phyloP scores from a whole-genome alignment of 805 yeast genomes.

The Spencermartinsiella europaea region DNA sequence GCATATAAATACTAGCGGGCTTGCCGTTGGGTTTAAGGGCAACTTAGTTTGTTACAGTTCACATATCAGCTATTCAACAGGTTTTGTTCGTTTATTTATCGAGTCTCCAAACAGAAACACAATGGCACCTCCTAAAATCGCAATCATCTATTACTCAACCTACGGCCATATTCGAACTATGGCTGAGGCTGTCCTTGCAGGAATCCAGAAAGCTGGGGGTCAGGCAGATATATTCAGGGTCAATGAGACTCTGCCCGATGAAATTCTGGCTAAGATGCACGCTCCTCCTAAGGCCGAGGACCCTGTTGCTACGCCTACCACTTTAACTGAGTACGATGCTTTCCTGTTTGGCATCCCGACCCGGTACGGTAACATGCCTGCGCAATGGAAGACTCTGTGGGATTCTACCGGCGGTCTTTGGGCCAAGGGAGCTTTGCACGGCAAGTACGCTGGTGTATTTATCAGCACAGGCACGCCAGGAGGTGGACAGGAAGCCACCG shows the following conservation, averaged over 20 bases:
- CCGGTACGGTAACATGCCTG: constrained; percentile 68
- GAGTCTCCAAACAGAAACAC: too few relatives aligned
- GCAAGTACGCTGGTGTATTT: constrained; percentile 74
- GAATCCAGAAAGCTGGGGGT: constrained; percentile 66
- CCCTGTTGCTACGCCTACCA: constrained; percentile 54
- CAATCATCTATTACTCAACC: constrained; percentile 72
- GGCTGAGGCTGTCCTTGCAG: constrained; percentile 65
- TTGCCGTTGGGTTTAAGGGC: too few relatives aligned
- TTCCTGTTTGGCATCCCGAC: constrained; percentile 78
- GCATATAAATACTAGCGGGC: too few relatives aligned
- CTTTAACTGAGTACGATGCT: constrained; percentile 59
- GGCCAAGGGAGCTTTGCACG: constrained; percentile 63
- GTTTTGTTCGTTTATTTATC: too few relatives aligned
- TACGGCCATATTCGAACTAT: constrained; percentile 71
- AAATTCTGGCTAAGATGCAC: constrained; percentile 49
- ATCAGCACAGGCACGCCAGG: constrained; percentile 68
- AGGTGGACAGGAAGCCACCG: constrained; percentile 75
- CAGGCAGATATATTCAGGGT: constrained; percentile 67
- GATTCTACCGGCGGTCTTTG: constrained; percentile 73
- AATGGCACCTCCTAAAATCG: constrained; percentile 44
- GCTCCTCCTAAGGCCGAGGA: constrained; percentile 44
- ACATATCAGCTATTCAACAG: too few relatives aligned
- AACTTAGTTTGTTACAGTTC: too few relatives aligned
- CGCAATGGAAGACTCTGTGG: constrained; percentile 74
- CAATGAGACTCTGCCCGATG: constrained; percentile 66